Conservation (phyloP, 1,139 yeast species). For the Yamadazyma mexicana region DNA sequence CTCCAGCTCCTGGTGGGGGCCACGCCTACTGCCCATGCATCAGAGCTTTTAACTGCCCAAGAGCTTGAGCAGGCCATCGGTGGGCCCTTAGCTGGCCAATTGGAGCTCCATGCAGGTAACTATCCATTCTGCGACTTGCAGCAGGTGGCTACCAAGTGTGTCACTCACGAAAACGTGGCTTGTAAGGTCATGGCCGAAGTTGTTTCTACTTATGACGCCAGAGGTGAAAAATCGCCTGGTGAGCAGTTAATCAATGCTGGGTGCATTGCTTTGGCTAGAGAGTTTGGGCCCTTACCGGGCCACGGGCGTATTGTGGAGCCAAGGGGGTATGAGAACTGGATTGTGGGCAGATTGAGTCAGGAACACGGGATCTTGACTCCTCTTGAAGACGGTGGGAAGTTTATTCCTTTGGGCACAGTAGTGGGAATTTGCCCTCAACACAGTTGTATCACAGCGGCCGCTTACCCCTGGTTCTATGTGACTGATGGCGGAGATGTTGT, state of each 20-base stretch:
- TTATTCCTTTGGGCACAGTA: conserved; percentile 56
- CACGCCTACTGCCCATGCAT: conserved; percentile 76
- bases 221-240: conserved; percentile 50
- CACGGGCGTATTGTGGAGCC: conserved; percentile 44
- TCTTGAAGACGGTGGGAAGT: conserved; percentile 19
- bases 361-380: conserved; percentile 63
- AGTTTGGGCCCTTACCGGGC: conserved; percentile 53
- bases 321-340: conserved; percentile 47
- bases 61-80: conserved; percentile 20
- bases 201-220: conserved; percentile 54
- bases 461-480: conserved; percentile 59
- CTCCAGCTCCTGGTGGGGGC: conserved; percentile 68
- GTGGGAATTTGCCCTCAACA: conserved; percentile 69
- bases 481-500: conserved; percentile 51
- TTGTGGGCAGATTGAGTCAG: conserved; percentile 58
- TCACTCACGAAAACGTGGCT: conserved; percentile 49
- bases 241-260: conserved; percentile 75
- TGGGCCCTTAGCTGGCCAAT: conserved; percentile 39
- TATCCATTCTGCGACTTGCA: conserved; percentile 74
- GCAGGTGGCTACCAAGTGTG: conserved; percentile 68
- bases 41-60: conserved; percentile 29
- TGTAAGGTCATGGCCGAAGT: conserved; percentile 63
- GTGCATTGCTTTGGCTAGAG: conserved; percentile 68
- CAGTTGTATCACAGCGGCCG: conserved; percentile 69
- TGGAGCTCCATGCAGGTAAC: conserved; percentile 82